Conservation (phyloP, 345 rosid genomes). For the Toxicodendron radicans region DNA sequence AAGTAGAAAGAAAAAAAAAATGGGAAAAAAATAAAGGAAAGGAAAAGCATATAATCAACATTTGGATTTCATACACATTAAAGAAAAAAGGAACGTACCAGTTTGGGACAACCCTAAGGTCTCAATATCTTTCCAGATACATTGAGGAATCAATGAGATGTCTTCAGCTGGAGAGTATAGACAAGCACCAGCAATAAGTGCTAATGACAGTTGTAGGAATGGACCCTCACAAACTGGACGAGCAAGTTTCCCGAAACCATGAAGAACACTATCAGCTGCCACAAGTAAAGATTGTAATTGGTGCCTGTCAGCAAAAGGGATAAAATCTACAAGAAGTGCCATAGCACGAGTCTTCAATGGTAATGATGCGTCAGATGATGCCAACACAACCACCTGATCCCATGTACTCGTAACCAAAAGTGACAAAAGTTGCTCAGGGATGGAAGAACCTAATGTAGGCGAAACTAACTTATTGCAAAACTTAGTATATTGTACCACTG, state of each 20-base stretch:
- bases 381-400: constrained; percentile 64
- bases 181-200: constrained; percentile 71
- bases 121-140: constrained; percentile 66
- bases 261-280: constrained; percentile 59
- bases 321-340: constrained; percentile 61
- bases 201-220: constrained; percentile 58
- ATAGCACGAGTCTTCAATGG: constrained; percentile 56
- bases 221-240: constrained; percentile 63
- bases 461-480: constrained; percentile 35
- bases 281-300: constrained; percentile 67
- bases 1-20: background rate
- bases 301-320: constrained; percentile 54
- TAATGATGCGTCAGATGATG: constrained; percentile 62
- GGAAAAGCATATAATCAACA: background rate
- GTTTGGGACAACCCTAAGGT: constrained; percentile 45
- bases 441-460: constrained; percentile 31
- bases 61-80: background rate
- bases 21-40: background rate
- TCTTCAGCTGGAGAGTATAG: constrained; percentile 67
- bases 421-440: constrained; percentile 47
- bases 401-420: constrained; percentile 65
- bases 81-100: constrained; percentile 36
- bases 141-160: constrained; percentile 62
- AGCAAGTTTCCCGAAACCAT: constrained; percentile 51
- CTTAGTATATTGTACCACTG: constrained; percentile 30